Evolutionary conservation across 768 basidiomycete genomes (phyloP).

Genomic region (Suillus cothurnatus): DNA sequence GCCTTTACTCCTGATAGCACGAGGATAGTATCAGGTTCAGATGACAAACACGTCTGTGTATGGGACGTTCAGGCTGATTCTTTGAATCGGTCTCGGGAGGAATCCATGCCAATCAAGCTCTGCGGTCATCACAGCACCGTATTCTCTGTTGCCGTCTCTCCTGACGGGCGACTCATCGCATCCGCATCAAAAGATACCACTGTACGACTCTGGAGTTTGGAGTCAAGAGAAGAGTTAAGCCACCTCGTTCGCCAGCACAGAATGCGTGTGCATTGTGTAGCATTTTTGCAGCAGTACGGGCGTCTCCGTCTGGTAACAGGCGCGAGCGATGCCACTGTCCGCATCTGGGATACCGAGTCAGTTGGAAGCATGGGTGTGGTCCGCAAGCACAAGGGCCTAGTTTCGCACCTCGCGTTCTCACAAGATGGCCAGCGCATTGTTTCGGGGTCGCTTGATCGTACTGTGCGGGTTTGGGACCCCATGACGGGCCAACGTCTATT

Average conservation of each 20-base stretch:
- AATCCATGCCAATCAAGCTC: slow-evolving; percentile 17
- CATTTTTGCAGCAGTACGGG: slow-evolving; percentile 29
- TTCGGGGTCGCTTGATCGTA: slow-evolving; percentile 33
- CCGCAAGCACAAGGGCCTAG: slow-evolving; percentile 30
- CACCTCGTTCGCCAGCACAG: slow-evolving; percentile 32
- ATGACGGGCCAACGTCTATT: slow-evolving; percentile 22
- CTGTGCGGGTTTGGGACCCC: slow-evolving; percentile 32
- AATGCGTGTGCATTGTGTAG: slow-evolving; percentile 25
- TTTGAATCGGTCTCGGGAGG: slow-evolving; percentile 12
- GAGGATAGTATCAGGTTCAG: slow-evolving; percentile 32
- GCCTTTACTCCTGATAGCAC: slow-evolving; percentile 32
- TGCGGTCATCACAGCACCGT: slow-evolving; percentile 27
- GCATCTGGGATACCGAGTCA: slow-evolving; percentile 34
- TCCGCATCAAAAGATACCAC: slow-evolving; percentile 34
- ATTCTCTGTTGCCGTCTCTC: slow-evolving; percentile 32
- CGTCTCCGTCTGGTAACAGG: slow-evolving; percentile 29
- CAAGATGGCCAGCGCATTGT: slow-evolving; percentile 29
- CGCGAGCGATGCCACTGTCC: slow-evolving; percentile 27
- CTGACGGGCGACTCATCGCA: slow-evolving; percentile 29
- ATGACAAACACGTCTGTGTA: slow-evolving; percentile 31
- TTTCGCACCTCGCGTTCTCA: slow-evolving; percentile 30
- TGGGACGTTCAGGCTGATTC: slow-evolving; percentile 29
- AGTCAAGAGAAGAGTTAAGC: slow-evolving; percentile 20
- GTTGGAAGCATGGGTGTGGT: slow-evolving; percentile 28
- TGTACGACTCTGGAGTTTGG: slow-evolving; percentile 33